Conservation (phyloP, 495 filamentous ascomycete species). For the Articulospora tetracladia region DNA sequence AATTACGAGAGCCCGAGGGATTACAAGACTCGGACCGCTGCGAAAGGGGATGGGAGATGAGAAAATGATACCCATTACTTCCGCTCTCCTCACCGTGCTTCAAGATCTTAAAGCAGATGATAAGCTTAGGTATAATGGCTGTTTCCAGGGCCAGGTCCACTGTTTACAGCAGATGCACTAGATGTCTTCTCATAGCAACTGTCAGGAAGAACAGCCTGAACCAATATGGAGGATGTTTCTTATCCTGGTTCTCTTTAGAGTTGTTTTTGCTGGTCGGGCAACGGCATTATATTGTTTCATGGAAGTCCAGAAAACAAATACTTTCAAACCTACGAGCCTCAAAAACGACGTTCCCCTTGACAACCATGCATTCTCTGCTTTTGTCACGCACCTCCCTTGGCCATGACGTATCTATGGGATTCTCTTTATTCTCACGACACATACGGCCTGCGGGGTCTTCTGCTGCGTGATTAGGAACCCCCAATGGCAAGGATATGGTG, state of each 20-base stretch:
- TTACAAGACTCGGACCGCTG: conserved; percentile 70
- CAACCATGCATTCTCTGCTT: not conserved
- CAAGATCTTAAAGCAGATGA: no score
- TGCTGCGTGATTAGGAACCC: not conserved
- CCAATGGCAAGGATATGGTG: not conserved
- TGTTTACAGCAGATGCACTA: no score
- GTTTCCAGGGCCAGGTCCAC: no score
- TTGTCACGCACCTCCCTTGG: not conserved
- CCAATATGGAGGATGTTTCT: no score
- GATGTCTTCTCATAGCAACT: no score
- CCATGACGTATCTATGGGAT: not conserved
- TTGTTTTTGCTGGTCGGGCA: no score
- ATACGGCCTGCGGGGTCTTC: not conserved
- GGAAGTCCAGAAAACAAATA: not conserved
- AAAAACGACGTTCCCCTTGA: no score
- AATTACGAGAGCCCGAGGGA: conserved; percentile 77
- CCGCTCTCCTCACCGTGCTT: not conserved
- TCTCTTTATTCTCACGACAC: not conserved
- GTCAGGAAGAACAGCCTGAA: no score
- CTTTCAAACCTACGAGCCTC: no score
- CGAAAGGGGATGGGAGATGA: conserved; percentile 33
- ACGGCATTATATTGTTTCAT: not conserved
- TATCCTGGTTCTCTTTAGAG: no score
- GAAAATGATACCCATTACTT: conserved; percentile 1
- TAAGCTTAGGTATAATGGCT: no score